These are phyloP conservation scores for Caryopteris hybrid DNA, from an alignment of 305 asterid species.

Conservation along the genomic window DNA sequence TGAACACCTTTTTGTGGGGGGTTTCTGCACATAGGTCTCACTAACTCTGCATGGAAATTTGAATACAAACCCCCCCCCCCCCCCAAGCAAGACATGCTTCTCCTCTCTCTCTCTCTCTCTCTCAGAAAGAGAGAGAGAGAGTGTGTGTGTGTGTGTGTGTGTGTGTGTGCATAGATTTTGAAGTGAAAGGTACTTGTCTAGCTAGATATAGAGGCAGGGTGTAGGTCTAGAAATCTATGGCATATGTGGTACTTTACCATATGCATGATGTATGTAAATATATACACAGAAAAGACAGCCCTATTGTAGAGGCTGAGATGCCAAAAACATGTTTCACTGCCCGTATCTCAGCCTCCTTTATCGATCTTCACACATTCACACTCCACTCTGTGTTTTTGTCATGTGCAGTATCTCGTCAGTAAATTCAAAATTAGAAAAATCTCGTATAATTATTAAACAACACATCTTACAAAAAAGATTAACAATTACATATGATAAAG, in stretches of 20 bases:
- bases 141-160: no score
- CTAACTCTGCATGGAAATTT: constrained; percentile 9
- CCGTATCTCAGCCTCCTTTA: constrained; percentile 17
- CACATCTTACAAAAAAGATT: no score
- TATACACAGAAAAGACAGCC: constrained; percentile 18
- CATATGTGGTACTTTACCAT: not conserved
- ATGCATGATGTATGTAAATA: constrained; percentile 13
- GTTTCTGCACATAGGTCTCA: constrained; percentile 17
- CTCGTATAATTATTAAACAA: no score
- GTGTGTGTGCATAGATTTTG: not conserved
- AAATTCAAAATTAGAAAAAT: no score
- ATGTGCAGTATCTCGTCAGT: no score
- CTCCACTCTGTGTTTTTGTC: constrained; percentile 3
- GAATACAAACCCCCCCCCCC: no score
- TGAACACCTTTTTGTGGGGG: constrained; percentile 16
- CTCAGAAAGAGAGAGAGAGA: not conserved
- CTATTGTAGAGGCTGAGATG: constrained; percentile 23
- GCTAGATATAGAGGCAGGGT: not conserved
- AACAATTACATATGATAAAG: no score
- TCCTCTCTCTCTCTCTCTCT: not conserved
- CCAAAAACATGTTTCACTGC: constrained; percentile 33
- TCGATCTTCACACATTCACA: constrained; percentile 14
- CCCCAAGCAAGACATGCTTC: not conserved
- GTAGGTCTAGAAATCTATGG: not conserved
- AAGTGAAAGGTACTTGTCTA: constrained; percentile 9